Base-by-base conservation (phyloP, 768 basidiomycete genomes). In the Psilocybe cyanescens region DNA sequence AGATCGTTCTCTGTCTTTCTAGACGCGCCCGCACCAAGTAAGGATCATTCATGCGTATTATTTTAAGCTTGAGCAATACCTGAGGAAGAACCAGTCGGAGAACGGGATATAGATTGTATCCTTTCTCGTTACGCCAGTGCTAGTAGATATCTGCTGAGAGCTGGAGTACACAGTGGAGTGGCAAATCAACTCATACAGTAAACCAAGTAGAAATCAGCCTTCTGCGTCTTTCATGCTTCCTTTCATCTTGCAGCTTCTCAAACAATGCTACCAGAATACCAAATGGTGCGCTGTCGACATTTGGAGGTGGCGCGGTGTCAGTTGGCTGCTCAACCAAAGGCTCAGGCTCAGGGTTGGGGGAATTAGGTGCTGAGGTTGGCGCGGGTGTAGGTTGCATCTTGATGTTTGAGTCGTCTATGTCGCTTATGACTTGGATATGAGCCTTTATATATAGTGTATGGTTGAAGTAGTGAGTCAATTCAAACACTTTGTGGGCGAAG, bases 1-100 rank as follows among this genome's bases (percentile, higher is more conserved):
- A 0, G 93, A 85, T 56, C 97, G 87, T 63, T 98, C 94, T 35
- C 90, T 84, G 72, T 99, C 97, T 85, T 97, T 93, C 95, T 99
- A 72, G 4, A 19, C 14, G 41, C n/a, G 41, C 1, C 11, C 41
- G 60, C 24, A 37, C 4, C 7, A 63, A 14, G 30, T 9, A 16
- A 33, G 53, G 29, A 47, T 44, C 5, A n/a, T 44, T 44, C 5
- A 11, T 11, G 41, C n/a, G 4, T 44, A n/a, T 44, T 51, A 50
- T 4, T 60, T 31, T 49, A 14, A 39, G 29, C 33, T 46, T 14
- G 12, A 16, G 12, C 50, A 75, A 59, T 74, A 83, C 94, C 82
- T 97, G 96, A 5, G 97, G 97, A 44, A 99, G 80, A 55, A 99
- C 80, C 19, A 99, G 81, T 33, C 95, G 87, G 51, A 99, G 79